A percentile compares a stretch with the other conserved stretches of the same genome.
Conservation (phyloP, 345 rosid species). For the Brassica incana region DNA sequence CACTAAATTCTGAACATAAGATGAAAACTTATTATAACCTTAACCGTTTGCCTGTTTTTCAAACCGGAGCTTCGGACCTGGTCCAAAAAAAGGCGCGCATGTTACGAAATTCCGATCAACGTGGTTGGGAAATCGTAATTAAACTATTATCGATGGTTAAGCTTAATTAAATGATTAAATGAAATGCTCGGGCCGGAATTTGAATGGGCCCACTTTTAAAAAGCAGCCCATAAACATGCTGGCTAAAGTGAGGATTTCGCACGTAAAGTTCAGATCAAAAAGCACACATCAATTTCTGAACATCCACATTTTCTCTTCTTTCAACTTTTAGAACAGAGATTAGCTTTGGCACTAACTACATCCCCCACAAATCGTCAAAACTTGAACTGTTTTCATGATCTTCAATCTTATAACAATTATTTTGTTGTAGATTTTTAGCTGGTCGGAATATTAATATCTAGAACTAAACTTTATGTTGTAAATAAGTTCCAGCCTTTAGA, state of each 20-base stretch:
- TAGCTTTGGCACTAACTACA: conserved; percentile 14
- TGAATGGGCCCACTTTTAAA: conserved; percentile 21
- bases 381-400: background rate
- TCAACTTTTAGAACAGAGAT: background rate
- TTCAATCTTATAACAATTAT: background rate
- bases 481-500: background rate
- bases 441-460: background rate
- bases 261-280: conserved; percentile 23
- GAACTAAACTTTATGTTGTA: background rate
- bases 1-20: too few species aligned
- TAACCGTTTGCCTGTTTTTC: background rate
- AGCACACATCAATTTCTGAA: conserved; percentile 28
- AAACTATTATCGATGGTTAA: background rate
- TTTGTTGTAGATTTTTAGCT: background rate
- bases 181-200: conserved; percentile 19
- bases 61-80: conserved; percentile 55
- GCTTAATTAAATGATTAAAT: background rate
- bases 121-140: conserved; percentile 14
- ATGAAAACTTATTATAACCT: too few species aligned
- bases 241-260: conserved; percentile 38
- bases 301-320: conserved; percentile 21
- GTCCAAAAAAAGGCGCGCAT: conserved; percentile 35
- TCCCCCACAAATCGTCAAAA: background rate
- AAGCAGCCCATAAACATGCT: conserved; percentile 37
- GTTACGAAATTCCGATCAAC: background rate